Base-by-base conservation (phyloP, 2,329 filamentous ascomycete species). In the Neurospora crassa region DNA sequence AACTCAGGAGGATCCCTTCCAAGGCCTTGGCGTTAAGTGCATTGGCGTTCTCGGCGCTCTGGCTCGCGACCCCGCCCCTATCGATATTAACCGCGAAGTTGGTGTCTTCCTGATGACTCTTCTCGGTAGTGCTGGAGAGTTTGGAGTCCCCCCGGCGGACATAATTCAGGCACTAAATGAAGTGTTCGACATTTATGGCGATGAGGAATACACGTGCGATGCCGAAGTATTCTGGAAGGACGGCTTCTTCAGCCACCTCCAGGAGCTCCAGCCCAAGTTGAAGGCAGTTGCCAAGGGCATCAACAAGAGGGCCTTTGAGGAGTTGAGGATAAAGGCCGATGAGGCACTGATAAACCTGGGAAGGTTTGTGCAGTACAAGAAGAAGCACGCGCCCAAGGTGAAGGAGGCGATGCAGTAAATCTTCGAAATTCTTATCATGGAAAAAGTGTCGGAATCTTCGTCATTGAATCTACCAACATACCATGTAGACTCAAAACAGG, bases 121-220 rank as follows among this genome's bases (percentile, higher is more conserved):
- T 5, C 79, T 90, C 41, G 81, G 84, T 41, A 79, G 79, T 11
- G 80, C 87, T 20, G 86, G 88, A 5, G 81, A 84, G 67, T 81
- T 84, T 67, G 86, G 53, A 18, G 29, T 85, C 0, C 82, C 87
- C 1, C 79, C 84, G 1, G 89, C 88, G 1, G 87, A 90, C 67
- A 83, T 83, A 5, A 84, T 91, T 41, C 89, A 91, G 80, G 87
- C 88, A 18, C 80, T 91, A 63, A 88, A 91, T 79, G 88, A 90
- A 78, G 73, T 92, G 20, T 90, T 90, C 74, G 90, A 91, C 75
- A 84, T 92, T 8, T 92, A 91, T 79, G 86, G 84, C 37, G 87
- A 91, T 77, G 88, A 89, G 78, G 83, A 82, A 14, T 83, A 82
- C 70, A 81, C 83, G 12, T 89, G 86, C 77, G 90, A 91, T 77